Conservation (phyloP, 441 rosid genomes). For the Adansonia grandidieri region DNA sequence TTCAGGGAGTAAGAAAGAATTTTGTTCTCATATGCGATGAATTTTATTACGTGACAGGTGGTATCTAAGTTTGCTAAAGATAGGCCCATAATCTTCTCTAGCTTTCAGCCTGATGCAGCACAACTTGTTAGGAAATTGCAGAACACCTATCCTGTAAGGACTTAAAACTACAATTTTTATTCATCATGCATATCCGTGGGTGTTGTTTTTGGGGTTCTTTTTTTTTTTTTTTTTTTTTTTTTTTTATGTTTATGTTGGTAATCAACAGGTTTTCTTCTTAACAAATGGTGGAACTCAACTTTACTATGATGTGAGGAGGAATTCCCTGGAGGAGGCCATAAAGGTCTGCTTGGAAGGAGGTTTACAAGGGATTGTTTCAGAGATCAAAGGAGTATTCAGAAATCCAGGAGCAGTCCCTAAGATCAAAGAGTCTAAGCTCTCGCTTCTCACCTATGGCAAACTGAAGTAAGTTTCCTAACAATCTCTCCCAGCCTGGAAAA, state of each 20-base stretch:
- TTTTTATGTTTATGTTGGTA: neutral
- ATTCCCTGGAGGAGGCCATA: too few species aligned
- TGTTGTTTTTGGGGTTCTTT: neutral
- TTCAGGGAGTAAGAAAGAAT: too few species aligned
- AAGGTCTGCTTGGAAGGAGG: too few species aligned
- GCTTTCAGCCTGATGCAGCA: conserved; percentile 92
- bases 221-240: neutral
- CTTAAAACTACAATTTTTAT: neutral
- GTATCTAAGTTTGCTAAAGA: conserved; percentile 56
- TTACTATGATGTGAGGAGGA: too few species aligned
- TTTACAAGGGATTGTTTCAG: conserved; percentile 80
- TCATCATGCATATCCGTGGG: neutral
- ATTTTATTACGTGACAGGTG: conserved; percentile 9
- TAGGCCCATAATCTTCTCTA: conserved; percentile 78
- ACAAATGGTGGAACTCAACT: too few species aligned
- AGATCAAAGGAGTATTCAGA: conserved; percentile 69
- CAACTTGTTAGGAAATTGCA: conserved; percentile 71
- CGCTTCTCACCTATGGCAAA: conserved; percentile 2
- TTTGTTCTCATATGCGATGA: too few species aligned
- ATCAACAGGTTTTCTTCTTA: neutral
- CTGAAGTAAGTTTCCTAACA: conserved; percentile 46
- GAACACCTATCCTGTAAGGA: conserved; percentile 68
- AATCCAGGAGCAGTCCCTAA: conserved; percentile 65
- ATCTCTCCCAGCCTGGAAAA: neutral
- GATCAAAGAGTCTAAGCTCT: conserved; percentile 80